Conservation (phyloP, 805 yeast genomes). For the Candida sanyiensis region DNA sequence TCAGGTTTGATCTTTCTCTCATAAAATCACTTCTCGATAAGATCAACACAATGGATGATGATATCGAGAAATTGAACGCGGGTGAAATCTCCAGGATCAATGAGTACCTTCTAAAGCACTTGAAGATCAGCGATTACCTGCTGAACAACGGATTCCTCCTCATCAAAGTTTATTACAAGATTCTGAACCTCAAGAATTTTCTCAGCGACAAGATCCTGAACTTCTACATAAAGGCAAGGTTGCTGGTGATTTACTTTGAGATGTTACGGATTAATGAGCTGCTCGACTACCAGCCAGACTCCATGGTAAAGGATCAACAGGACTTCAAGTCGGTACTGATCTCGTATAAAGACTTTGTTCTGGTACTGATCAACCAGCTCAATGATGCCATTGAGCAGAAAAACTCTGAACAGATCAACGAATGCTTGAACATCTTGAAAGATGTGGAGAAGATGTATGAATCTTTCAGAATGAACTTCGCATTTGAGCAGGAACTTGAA, state of each 20-base stretch:
- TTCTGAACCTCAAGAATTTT: conserved; percentile 44
- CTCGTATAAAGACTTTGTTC: conserved; percentile 55
- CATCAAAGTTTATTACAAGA: conserved; percentile 26
- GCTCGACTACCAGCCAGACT: conserved; percentile 19
- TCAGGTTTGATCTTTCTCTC: conserved; percentile 6
- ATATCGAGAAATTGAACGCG: conserved; percentile 2
- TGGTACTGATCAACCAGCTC: conserved; percentile 51
- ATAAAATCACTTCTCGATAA: conserved; percentile 6
- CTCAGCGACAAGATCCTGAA: conserved; percentile 49
- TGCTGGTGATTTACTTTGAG: conserved; percentile 60
- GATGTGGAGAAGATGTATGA: conserved; percentile 75
- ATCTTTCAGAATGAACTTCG: conserved; percentile 37
- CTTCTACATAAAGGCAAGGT: conserved; percentile 58
- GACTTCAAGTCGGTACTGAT: conserved; percentile 38
- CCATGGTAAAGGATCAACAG: conserved; percentile 20
- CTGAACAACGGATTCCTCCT: conserved; percentile 22
- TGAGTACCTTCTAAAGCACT: conserved; percentile 7
- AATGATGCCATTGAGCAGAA: conserved; percentile 46
- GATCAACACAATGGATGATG: conserved; percentile 8
- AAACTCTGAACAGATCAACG: conserved; percentile 55
- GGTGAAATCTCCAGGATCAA: conserved; percentile 3
- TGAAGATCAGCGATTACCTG: conserved; percentile 11
- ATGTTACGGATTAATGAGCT: conserved; percentile 37
- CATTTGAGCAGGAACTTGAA: conserved; percentile 28
- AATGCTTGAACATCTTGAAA: conserved; percentile 58